Evolutionary conservation across 164 flowering plant genomes (phyloP).

Genomic region (Euptelea pleiosperma): DNA sequence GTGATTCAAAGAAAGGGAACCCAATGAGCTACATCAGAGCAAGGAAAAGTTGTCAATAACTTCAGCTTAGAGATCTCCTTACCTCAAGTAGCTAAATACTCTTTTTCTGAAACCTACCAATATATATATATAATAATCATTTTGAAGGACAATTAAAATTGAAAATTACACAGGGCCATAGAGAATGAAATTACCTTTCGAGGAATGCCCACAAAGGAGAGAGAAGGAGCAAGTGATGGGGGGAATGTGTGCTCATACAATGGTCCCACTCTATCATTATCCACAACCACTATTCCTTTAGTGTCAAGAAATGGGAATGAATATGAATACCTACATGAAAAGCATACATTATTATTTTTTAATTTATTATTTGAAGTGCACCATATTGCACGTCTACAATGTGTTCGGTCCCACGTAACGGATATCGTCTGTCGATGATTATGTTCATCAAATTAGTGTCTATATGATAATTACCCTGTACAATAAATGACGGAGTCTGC

Average conservation of each 20-base stretch:
- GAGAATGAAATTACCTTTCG: constrained; percentile 54
- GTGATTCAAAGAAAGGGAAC: constrained; percentile 88
- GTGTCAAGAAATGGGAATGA: constrained; percentile 93
- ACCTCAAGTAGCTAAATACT: too few species aligned
- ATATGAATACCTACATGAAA: constrained; percentile 71
- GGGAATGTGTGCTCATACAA: constrained; percentile 91
- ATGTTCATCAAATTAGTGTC: too few species aligned
- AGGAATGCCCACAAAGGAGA: constrained; percentile 84
- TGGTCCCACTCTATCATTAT: constrained; percentile 93
- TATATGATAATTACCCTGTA: constrained; percentile 59
- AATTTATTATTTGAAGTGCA: too few species aligned
- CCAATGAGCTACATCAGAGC: constrained; percentile 53
- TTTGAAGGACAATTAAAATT: neutral
- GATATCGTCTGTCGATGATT: too few species aligned
- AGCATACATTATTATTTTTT: too few species aligned
- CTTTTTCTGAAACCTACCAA: too few species aligned
- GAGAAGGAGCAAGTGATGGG: constrained; percentile 85
- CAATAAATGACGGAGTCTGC: constrained; percentile 83
- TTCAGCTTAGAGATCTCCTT: too few species aligned
- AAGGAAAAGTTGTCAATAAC: neutral
- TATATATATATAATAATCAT: too few species aligned
- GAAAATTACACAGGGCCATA: neutral
- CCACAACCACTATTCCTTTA: constrained; percentile 78
- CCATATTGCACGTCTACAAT: too few species aligned
- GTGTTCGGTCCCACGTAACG: too few species aligned